Evolutionary conservation across 768 basidiomycete species (phyloP), one percentile per base, ranked within the genome.

Genomic region (Podaxis pistillaris): DNA sequence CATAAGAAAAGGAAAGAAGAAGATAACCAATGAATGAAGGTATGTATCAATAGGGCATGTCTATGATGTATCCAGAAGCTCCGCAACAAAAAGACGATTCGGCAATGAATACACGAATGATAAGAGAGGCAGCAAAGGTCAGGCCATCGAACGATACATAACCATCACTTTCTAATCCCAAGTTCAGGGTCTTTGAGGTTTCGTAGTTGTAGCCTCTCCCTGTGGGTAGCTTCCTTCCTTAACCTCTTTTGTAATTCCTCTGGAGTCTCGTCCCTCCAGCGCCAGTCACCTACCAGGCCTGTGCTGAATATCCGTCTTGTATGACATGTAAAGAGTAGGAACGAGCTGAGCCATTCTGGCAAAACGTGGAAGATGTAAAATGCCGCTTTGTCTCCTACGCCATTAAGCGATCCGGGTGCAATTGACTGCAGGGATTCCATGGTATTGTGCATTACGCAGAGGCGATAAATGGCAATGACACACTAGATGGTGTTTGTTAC

Each of bases 331-430:
- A 78, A 68, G 19, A 79, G 57, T 19, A 75, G 55, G 8, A 65
- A 59, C 46, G 64, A 71, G 7, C 72, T 69, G 24, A 79, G 40
- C 78, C 78, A 81, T 63, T 81, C 81, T 1, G 79, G 80, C 3
- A 81, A 66, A n/a, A 76, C 70, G 57, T 81, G 80, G 60, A 80
- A 76, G 12, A 81, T 65, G 62, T 83, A 83, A 65, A 82, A 81
- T 0, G 67, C 62, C 1, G 73, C 73, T 67, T 82, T 81, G 24
- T 72, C 75, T 13, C 57, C 56, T 2, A 68, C 56, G 13, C 71
- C 73, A 65, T 79, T 78, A n/a, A 75, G 68, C 0, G 75, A 70
- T 33, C 68, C 75, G 15, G 75, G 72, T 1, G 61, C 72, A 15
- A 33, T 67, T 0, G 72, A 78, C 1, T 62, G 63, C n/a, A 79